Conservation (phyloP, 306 rosid genomes). For the Casuarina glauca region DNA sequence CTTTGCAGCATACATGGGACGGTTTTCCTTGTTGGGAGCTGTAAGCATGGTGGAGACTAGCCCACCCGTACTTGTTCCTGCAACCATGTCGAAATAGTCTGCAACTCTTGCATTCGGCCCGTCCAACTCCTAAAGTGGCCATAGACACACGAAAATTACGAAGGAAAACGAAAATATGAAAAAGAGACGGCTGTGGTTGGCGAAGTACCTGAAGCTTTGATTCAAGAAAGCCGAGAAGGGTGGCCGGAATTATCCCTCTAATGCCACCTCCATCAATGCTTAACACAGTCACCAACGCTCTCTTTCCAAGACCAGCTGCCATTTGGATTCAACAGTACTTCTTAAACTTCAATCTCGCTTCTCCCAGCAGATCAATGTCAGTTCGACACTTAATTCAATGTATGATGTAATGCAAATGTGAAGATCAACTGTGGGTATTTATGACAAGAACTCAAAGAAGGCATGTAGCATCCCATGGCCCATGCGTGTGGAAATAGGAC, state of each 20-base stretch:
- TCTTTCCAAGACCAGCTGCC: conserved; percentile 15
- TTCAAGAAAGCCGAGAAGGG: conserved; percentile 36
- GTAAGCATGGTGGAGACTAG: conserved; percentile 50
- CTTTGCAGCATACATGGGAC: conserved; percentile 40
- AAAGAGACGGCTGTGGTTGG: too few relatives aligned
- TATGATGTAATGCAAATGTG: background rate
- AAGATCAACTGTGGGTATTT: background rate
- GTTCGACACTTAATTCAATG: background rate
- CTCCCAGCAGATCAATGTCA: background rate
- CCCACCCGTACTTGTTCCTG: conserved; percentile 52
- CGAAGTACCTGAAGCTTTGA: conserved; percentile 39
- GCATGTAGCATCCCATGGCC: background rate
- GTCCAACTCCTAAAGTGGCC: conserved; percentile 31
- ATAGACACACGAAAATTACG: background rate
- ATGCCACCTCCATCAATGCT: conserved; percentile 56
- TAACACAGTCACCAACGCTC: conserved; percentile 38
- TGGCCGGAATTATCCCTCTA: conserved; percentile 44
- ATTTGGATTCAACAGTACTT: background rate
- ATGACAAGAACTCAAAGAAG: background rate
- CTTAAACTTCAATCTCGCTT: background rate
- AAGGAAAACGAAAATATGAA: background rate
- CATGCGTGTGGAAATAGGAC: background rate
- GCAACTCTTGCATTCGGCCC: conserved; percentile 37
- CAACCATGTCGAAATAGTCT: conserved; percentile 40
- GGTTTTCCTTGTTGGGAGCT: conserved; percentile 39